A percentile compares a stretch with the other conserved stretches of the same genome.
Conservation (phyloP, 2,329 filamentous ascomycete species). For the Fusarium acutatum region DNA sequence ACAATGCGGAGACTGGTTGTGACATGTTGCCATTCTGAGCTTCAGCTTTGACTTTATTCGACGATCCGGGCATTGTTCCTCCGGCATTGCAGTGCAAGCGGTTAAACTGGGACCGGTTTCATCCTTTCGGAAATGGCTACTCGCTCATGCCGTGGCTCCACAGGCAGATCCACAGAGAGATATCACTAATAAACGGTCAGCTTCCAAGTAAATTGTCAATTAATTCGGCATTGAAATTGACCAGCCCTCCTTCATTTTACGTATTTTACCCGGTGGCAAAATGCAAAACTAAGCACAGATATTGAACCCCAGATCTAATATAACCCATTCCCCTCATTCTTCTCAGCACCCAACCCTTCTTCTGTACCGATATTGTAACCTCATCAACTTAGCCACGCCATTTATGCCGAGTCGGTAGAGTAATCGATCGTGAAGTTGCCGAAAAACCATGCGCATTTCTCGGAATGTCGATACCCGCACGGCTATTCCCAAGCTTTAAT, state of each 20-base stretch:
- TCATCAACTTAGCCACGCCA: neutral
- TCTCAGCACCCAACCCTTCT: neutral
- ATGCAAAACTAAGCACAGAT: neutral
- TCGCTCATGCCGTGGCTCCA: neutral
- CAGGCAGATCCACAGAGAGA: neutral
- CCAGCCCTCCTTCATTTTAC: neutral
- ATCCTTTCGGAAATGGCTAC: neutral
- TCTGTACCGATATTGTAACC: neutral
- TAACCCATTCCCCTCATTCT: neutral
- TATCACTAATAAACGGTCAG: neutral
- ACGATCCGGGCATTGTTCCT: slow-evolving; percentile 2
- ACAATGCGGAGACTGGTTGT: neutral
- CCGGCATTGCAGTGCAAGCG: slow-evolving; percentile 8
- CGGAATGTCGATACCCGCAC: neutral
- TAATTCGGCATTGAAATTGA: neutral
- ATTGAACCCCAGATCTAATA: neutral
- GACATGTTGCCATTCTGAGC: neutral
- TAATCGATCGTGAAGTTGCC: neutral
- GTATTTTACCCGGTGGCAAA: neutral
- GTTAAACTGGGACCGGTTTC: slow-evolving; percentile 12
- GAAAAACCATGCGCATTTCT: neutral
- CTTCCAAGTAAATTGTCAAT: neutral
- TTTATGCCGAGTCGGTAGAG: neutral
- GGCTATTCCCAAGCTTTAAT: neutral
- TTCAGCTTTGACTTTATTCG: neutral